Evolutionary conservation across 345 rosid genomes (phyloP), one percentile per base, ranked within the genome.

Genomic region (Eucalyptus pauciflora): DNA sequence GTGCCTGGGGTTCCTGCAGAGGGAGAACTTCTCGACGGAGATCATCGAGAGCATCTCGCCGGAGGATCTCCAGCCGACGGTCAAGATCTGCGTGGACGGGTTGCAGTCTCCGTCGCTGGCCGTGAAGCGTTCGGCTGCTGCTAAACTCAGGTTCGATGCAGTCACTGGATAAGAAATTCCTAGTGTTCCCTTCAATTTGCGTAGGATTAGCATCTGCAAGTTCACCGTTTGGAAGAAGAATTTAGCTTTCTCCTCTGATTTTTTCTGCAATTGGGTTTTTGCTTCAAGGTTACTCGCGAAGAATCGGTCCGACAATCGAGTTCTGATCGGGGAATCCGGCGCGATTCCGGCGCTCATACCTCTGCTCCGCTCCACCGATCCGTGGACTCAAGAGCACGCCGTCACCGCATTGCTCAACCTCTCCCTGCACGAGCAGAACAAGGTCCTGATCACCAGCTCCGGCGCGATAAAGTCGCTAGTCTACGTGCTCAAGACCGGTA

Each of bases 31-130:
- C 92, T 98, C 99, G 3, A 95, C 98, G 15, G 99, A 98, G 93
- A 96, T 98, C 71, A 95, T 96, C 13, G 99, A 98, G 93, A 93
- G 96, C 91, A 96, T 96, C 71, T 97, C 99, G 58, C 98, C 99
- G 7, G 99, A 98, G 89, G 99, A 98, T 94, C 99, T 98, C 18
- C 98, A 94, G 87, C 99, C 99, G 54, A 96, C 99, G 11, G 97
- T 98, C 89, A 95, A 96, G 94, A 95, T 96, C 92, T 98, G 99
- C 89, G 91, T 97, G 86, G 98, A 94, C 50, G 97, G 98, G 17
- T 95, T 98, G 64, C 94, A 86, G 18, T 98, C 99, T 0, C 45
- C 94, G 33, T 97, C 99, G n/a, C 87, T 94, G 62, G 95, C 95
- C 7, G 92, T 96, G 29, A 96, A 95, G 91, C 93, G 99, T 88